Percentiles rank a stretch among this genome's conserved stretches.
Evolutionary conservation across 495 filamentous ascomycete species (phyloP).

Genomic region (Apiosordaria backusii): DNA sequence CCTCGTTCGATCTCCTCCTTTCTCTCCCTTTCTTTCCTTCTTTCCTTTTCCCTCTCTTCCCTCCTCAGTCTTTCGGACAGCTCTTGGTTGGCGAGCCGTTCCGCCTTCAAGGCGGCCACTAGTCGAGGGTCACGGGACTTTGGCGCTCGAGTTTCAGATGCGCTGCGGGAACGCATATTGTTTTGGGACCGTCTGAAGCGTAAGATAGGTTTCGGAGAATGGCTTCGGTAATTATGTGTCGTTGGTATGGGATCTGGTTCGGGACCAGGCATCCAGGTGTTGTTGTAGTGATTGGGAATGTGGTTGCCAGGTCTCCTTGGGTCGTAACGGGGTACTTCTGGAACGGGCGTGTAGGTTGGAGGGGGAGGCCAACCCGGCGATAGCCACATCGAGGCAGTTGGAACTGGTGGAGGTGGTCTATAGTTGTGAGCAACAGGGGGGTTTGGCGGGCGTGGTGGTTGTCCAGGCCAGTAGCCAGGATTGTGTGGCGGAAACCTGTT

Average conservation of each 20-base stretch:
- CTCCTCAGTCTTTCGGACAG: neutral
- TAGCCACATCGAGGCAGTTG: neutral
- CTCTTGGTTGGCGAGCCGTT: neutral
- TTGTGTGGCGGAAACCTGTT: neutral
- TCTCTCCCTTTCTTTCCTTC: neutral
- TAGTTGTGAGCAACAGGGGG: too few species aligned
- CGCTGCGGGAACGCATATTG: neutral
- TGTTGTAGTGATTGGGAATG: neutral
- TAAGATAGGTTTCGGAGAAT: neutral
- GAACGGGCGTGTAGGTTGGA: neutral
- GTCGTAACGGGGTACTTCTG: neutral
- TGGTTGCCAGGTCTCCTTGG: neutral
- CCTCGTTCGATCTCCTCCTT: neutral
- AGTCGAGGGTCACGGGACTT: neutral
- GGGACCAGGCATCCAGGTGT: neutral
- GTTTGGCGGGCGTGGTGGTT: neutral
- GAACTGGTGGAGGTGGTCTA: neutral
- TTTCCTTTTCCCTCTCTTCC: neutral
- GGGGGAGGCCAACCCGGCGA: neutral
- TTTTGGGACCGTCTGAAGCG: neutral
- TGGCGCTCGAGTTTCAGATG: neutral
- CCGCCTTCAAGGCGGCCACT: neutral
- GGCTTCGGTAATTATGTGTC: neutral
- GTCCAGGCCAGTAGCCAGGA: neutral
- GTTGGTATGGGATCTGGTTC: neutral